Percentiles rank a stretch among this genome's conserved stretches.
phyloP scores from a whole-genome alignment of 306 rosid genomes.

The Acmispon strigosus region DNA sequence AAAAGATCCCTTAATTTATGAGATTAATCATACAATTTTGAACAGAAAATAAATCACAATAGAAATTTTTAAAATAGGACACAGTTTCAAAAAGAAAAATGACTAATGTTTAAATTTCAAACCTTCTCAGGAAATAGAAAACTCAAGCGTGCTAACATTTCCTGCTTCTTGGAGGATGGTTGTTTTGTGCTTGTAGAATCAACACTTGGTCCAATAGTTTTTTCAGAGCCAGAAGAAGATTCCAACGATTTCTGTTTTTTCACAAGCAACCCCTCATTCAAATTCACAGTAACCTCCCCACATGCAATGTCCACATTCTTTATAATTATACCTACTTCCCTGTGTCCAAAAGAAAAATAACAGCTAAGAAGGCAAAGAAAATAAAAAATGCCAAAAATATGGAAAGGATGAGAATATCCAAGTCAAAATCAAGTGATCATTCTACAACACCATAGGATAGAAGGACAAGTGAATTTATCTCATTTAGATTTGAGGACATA shows the following conservation, averaged over 20 bases:
- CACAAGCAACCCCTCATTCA: constrained; percentile 61
- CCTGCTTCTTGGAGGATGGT: constrained; percentile 37
- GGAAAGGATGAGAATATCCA: neutral
- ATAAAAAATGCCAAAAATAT: constrained; percentile 14
- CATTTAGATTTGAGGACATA: neutral
- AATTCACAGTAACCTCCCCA: constrained; percentile 65
- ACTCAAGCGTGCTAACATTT: constrained; percentile 32
- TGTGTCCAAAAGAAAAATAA: constrained; percentile 37
- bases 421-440: neutral
- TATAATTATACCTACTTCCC: constrained; percentile 67
- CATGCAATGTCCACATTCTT: constrained; percentile 51
- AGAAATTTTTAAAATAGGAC: too few relatives aligned
- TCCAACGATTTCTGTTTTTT: constrained; percentile 54
- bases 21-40: too few relatives aligned
- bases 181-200: constrained; percentile 38
- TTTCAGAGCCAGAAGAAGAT: constrained; percentile 43
- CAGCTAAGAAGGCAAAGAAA: neutral
- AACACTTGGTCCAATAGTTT: constrained; percentile 23
- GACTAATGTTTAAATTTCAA: constrained; percentile 11
- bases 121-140: constrained; percentile 88
- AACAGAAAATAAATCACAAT: too few relatives aligned
- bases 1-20: too few relatives aligned
- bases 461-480: neutral
- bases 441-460: neutral
- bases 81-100: neutral